Conservation (phyloP, 1,284 basidiomycete species). For the Calocybe gambosa region DNA sequence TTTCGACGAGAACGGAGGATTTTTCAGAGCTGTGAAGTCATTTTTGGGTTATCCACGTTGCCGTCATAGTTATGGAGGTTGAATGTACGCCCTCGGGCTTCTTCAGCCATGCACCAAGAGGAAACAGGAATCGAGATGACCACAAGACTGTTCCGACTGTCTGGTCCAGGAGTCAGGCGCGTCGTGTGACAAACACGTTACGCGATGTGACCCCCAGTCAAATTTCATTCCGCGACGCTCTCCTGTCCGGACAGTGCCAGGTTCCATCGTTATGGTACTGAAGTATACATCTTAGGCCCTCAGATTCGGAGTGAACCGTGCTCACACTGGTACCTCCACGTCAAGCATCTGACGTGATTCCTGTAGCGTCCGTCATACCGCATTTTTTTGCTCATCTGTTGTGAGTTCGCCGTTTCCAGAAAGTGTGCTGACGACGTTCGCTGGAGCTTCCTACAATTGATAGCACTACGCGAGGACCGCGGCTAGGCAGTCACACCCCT, state of each 20-base stretch:
- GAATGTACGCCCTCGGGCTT: slow-evolving; percentile 10
- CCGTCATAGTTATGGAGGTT: neutral
- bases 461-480: neutral
- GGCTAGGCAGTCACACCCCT: neutral
- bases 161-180: slow-evolving; percentile 11
- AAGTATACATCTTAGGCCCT: neutral
- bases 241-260: slow-evolving; percentile 1
- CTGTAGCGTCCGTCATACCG: slow-evolving; percentile 2
- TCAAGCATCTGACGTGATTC: slow-evolving; percentile 3
- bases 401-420: slow-evolving; percentile 2
- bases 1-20: slow-evolving; percentile 13
- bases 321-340: slow-evolving; percentile 3
- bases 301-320: slow-evolving; percentile 5
- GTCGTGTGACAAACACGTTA: slow-evolving; percentile 10
- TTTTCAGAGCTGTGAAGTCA: neutral
- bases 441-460: neutral
- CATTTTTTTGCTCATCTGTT: slow-evolving; percentile 1
- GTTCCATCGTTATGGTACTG: slow-evolving; percentile 6
- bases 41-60: slow-evolving; percentile 7
- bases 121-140: slow-evolving; percentile 5
- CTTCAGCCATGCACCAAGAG: slow-evolving; percentile 8
- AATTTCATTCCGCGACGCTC: slow-evolving; percentile 6
- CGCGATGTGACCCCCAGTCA: slow-evolving; percentile 9
- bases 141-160: neutral
- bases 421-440: neutral